phyloP scores from a whole-genome alignment of 2,329 filamentous ascomycete genomes.

The Claviceps paspali region DNA sequence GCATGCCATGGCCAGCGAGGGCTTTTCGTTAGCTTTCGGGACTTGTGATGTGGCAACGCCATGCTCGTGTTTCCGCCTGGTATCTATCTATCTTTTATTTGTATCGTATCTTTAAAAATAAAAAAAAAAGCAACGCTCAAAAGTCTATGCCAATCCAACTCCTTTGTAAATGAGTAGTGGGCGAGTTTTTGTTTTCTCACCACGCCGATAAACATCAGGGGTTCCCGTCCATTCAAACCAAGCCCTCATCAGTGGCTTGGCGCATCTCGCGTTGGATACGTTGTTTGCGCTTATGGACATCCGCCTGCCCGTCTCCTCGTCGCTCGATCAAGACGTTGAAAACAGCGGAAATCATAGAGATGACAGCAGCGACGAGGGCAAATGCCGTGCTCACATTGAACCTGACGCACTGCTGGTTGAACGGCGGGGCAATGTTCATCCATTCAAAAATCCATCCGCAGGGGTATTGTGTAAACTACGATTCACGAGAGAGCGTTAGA shows the following conservation, averaged over 20 bases:
- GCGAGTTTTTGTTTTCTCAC: no score
- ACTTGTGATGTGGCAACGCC: neutral
- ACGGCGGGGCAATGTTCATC: constrained; percentile 26
- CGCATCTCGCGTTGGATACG: neutral
- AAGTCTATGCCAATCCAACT: neutral
- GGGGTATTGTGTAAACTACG: constrained; percentile 22
- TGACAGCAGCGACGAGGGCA: constrained; percentile 46
- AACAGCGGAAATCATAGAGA: constrained; percentile 45
- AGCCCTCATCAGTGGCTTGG: neutral
- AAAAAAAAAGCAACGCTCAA: neutral
- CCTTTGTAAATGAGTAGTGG: no score
- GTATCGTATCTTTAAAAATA: no score
- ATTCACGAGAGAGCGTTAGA: neutral
- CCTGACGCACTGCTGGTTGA: constrained; percentile 35
- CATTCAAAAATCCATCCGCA: constrained; percentile 41
- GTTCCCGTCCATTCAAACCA: neutral
- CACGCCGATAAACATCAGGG: no score
- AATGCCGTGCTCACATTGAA: constrained; percentile 54
- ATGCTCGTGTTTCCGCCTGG: neutral
- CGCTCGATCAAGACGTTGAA: constrained; percentile 14
- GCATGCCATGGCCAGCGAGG: no score
- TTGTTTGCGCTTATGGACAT: neutral
- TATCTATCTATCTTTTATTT: neutral
- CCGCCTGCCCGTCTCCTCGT: neutral
- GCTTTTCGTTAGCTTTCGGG: no score